These are phyloP conservation scores for Corymbia citriodora DNA, from an alignment of 441 rosid genomes.

Conservation along the genomic window DNA sequence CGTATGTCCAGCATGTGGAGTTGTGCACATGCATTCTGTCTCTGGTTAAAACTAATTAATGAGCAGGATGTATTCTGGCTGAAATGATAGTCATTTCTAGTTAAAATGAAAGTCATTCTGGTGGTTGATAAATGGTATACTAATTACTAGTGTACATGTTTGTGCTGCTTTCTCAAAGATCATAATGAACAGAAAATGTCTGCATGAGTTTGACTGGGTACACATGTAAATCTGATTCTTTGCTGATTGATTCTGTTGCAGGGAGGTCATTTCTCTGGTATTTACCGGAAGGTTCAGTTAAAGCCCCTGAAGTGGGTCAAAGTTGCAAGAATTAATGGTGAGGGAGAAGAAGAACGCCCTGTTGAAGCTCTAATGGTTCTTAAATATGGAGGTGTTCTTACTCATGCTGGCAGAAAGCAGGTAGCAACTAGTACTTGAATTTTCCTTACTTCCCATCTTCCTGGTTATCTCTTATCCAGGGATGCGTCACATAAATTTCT, in stretches of 20 bases:
- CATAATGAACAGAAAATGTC: not conserved
- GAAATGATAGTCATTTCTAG: not conserved
- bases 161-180: not conserved
- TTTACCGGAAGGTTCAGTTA: constrained; percentile 98
- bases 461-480: not conserved
- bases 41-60: not conserved
- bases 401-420: constrained; percentile 99
- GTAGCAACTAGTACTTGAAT: constrained; percentile 23
- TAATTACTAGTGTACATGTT: not conserved
- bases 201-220: not conserved
- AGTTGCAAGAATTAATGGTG: constrained; percentile 60
- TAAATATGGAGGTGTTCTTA: constrained; percentile 99
- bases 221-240: not conserved
- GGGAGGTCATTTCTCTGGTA: constrained; percentile 99
- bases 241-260: constrained; percentile 15
- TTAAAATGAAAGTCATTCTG: not conserved
- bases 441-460: not conserved
- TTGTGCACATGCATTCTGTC: not conserved
- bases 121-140: not conserved
- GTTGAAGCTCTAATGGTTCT: constrained; percentile 98
- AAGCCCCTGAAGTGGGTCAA: constrained; percentile 97
- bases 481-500: not conserved
- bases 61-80: not conserved
- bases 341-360: constrained; percentile 96
- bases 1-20: not conserved